A percentile compares a stretch with the other conserved stretches of the same genome.
phyloP scores from a whole-genome alignment of 1,139 yeast species.

The Magnusiomyces ingens region DNA sequence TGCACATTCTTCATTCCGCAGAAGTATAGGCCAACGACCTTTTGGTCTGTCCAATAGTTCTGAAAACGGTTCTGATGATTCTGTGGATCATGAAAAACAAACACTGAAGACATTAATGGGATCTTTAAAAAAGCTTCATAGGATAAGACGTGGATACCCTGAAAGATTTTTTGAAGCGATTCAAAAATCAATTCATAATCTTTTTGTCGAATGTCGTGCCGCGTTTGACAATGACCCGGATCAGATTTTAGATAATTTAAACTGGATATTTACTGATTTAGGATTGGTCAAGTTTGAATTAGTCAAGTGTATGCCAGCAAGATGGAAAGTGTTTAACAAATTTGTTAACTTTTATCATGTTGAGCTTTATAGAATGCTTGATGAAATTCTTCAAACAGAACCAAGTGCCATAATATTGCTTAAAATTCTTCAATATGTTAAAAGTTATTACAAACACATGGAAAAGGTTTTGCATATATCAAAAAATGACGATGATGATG shows the following conservation, averaged over 20 bases:
- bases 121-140: slow-evolving; percentile 22
- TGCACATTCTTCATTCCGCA: background rate
- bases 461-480: slow-evolving; percentile 36
- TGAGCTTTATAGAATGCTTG: slow-evolving; percentile 56
- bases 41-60: background rate
- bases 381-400: slow-evolving; percentile 57
- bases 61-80: background rate
- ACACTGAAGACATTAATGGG: slow-evolving; percentile 10
- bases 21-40: slow-evolving; percentile 1
- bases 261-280: slow-evolving; percentile 82
- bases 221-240: slow-evolving; percentile 50
- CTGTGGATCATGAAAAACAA: background rate
- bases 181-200: slow-evolving; percentile 53
- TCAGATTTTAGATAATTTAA: slow-evolving; percentile 60
- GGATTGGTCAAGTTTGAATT: slow-evolving; percentile 55
- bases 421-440: slow-evolving; percentile 63
- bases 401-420: slow-evolving; percentile 44
- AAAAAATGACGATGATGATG: slow-evolving; percentile 28
- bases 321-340: slow-evolving; percentile 65
- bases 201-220: slow-evolving; percentile 57
- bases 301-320: slow-evolving; percentile 54
- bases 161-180: slow-evolving; percentile 56
- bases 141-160: slow-evolving; percentile 54
- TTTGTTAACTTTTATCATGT: slow-evolving; percentile 64
- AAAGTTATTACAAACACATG: slow-evolving; percentile 52